Conservation (phyloP, 2,329 filamentous ascomycete genomes). For the Plectosphaerella plurivora region DNA sequence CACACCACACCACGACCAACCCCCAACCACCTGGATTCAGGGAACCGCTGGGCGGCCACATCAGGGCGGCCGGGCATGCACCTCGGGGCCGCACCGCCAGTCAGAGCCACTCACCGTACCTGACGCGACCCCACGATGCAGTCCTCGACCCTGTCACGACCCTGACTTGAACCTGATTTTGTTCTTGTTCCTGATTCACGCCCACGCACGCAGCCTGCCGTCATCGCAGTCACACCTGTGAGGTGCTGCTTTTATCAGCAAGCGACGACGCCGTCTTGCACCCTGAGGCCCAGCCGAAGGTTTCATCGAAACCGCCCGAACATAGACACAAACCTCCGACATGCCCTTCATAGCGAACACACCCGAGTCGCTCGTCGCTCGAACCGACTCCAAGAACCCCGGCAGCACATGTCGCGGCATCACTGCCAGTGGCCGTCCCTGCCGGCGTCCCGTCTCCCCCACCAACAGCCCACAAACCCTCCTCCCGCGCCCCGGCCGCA, state of each 20-base stretch:
- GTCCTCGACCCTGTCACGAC: not conserved
- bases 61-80: not conserved
- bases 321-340: conserved; percentile 4
- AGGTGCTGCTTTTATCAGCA: not conserved
- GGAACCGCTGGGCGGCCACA: not conserved
- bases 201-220: not conserved
- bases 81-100: not conserved
- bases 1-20: not conserved
- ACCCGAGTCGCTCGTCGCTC: conserved; percentile 73
- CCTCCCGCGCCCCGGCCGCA: conserved; percentile 21
- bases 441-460: conserved; percentile 64
- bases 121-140: not conserved
- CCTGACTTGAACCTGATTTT: not conserved
- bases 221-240: not conserved
- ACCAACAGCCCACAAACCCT: conserved; percentile 11
- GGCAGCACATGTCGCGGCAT: conserved; percentile 83
- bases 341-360: conserved; percentile 70
- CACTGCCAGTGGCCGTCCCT: conserved; percentile 76
- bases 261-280: not conserved
- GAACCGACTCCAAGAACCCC: conserved; percentile 81
- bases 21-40: not conserved
- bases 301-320: not conserved
- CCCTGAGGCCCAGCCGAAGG: not conserved
- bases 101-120: not conserved
- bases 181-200: not conserved